phyloP scores from a whole-genome alignment of 176 grass and related monocot genomes.

The Cymbopogon citratus region DNA sequence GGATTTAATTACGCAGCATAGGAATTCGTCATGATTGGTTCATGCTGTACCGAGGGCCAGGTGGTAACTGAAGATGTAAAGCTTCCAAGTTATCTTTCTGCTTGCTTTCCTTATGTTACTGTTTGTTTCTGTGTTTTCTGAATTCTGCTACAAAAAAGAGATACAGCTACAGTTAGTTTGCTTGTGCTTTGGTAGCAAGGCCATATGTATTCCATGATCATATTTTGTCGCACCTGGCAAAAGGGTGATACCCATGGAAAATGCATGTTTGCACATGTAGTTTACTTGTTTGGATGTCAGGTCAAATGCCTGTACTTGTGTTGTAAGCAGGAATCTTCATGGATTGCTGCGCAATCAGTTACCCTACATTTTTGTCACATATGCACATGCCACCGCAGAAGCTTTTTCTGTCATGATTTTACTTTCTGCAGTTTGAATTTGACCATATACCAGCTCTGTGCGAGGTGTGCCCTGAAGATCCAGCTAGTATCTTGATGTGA shows the following conservation, averaged over 20 bases:
- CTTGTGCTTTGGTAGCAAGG: neutral
- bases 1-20: neutral
- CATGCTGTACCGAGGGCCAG: neutral
- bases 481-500: neutral
- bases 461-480: neutral
- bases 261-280: neutral
- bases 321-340: neutral
- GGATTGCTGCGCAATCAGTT: neutral
- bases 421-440: neutral
- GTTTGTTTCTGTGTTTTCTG: neutral
- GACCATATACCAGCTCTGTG: neutral
- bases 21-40: neutral
- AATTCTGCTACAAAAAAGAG: neutral
- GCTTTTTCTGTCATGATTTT: neutral
- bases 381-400: neutral
- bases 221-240: neutral
- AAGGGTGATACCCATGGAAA: neutral
- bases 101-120: neutral
- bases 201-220: neutral
- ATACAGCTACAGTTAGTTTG: neutral
- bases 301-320: neutral
- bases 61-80: neutral
- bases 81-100: neutral
- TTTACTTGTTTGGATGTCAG: neutral
- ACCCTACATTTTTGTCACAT: neutral